Base-by-base conservation (phyloP, 495 filamentous ascomycete genomes). In the Neurospora sp. region DNA sequence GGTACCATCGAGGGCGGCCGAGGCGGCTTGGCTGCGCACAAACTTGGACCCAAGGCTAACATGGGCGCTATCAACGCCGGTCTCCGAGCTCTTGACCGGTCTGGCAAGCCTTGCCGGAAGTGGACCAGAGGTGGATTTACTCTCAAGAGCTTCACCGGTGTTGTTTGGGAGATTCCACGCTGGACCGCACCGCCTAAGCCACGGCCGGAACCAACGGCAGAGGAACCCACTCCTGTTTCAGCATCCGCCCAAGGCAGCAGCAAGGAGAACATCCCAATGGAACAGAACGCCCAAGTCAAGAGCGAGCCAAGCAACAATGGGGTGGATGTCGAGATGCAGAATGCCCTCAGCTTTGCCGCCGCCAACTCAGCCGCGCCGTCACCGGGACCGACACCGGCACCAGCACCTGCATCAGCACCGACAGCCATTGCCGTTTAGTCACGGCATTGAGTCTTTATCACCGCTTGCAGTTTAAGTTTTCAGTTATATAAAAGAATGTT, bases 51-150 rank as follows among this genome's bases (percentile, higher is more conserved):
- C 69, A 99, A 98, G 83, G 95, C 96, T 59, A 99, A 98, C 82
- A 93, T 96, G 77, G 96, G 96, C 72, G 95, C 95, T 72, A 99
- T 99, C 85, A 99, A 99, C 79, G 96, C 96, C 69, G 92, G 93
- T 71, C 90, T 99, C 40, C 92, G 96, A 69, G 96, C 96, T 5
- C 89, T 99, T 59, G 96, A 99, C 81, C 91, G 95, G 45, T 91
- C 90, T 1, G 93, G 94, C 68, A 91, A 94, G 73, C 93, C 95
- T 3, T 98, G 95, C 79, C 92, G 96, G 72, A 94, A 91, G 78
- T 99, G 96, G 96, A 84, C 89, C 76, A 92, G 90, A 80, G 92
- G 92, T 70, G 88, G 89, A 35, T 89, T 98, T 75, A 89, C 87
- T 69, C 81, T 99, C 72, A 96, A 97, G 86, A 96, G 90, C 77